Base-by-base conservation (phyloP, 352 stramenopile species). In the Phytophthora fragariaefolia region DNA sequence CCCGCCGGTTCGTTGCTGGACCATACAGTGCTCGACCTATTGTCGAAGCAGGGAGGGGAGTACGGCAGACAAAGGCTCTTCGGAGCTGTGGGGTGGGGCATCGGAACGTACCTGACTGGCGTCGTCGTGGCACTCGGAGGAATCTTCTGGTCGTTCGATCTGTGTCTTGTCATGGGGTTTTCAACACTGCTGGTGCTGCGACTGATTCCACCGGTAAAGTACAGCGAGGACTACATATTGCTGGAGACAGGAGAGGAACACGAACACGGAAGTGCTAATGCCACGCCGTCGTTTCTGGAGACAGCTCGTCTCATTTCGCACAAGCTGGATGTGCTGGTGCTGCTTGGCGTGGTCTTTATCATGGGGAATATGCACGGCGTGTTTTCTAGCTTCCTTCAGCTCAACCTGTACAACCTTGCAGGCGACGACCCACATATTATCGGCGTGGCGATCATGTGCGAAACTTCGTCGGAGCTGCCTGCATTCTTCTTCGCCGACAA, bases 371-470 rank as follows among this genome's bases (percentile, higher is more conserved):
- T 91, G 83, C 82, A 77, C 47, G 86, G 86, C 58, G 77, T 92
- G 24, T 75, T 94, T 57, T 79, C 63, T 17, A 91, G 81, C 63
- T 92, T 90, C 69, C 74, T 94, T 28, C 82, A 80, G 45, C 73
- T 94, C 42, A 89, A 94, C 51, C 53, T 94, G 26, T 92, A 90
- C 81, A 91, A 94, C 62, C 69, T 94, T 5, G 87, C 80, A 45
- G 77, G 74, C 34, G 69, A 82, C 18, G 82, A 91, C 52, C 66
- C 83, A 26, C 71, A 85, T 47, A 91, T 94, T 64, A 89, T 94
- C 34, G 83, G 86, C 13, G 71, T 91, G 2, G 82, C 79, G 6
- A 90, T 91, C 49, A 76, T 87, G 76, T 89, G 81, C 42, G 82
- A 94, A 66, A 94, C 83, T 3, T 66, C 80, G 3, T 92, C 83